phyloP scores from a whole-genome alignment of 192 early-diverging fungal genomes.

The Dispira simplex region DNA sequence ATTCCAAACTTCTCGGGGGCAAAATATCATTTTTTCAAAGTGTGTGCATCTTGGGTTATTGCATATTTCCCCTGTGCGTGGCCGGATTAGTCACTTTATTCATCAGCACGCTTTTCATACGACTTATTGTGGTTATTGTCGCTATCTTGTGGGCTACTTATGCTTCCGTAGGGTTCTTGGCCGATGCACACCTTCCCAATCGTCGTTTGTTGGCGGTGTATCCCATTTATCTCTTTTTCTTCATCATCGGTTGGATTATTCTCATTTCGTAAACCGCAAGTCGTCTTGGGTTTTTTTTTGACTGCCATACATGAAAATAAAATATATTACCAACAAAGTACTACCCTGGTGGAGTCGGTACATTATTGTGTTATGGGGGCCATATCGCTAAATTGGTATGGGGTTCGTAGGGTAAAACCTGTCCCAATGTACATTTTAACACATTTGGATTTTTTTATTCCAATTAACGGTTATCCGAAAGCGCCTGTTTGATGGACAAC shows the following conservation, averaged over 20 bases:
- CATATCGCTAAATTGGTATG: too few relatives aligned
- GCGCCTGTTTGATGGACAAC: too few relatives aligned
- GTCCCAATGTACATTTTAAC: too few relatives aligned
- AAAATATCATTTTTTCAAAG: slow-evolving; percentile 92
- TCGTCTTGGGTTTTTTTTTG: too few relatives aligned
- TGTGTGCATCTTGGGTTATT: slow-evolving; percentile 94
- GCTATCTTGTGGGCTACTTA: slow-evolving; percentile 82
- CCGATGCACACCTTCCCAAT: slow-evolving; percentile 73
- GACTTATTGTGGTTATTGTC: slow-evolving; percentile 52
- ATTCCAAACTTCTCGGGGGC: slow-evolving; percentile 89
- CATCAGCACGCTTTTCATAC: slow-evolving; percentile 44
- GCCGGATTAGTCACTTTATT: slow-evolving; percentile 60
- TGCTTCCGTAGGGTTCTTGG: slow-evolving; percentile 85
- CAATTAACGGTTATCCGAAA: too few relatives aligned
- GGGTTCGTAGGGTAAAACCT: too few relatives aligned
- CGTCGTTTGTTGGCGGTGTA: slow-evolving; percentile 78
- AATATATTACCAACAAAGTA: too few relatives aligned
- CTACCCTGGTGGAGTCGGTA: too few relatives aligned
- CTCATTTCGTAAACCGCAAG: slow-evolving; percentile 38
- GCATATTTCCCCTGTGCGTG: slow-evolving; percentile 82
- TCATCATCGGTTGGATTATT: slow-evolving; percentile 90
- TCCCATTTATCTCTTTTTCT: slow-evolving; percentile 91
- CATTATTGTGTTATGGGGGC: too few relatives aligned
- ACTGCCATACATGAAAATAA: too few relatives aligned
- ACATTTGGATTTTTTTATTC: too few relatives aligned